These are phyloP conservation scores for Aspergillus diversus DNA, from an alignment of 495 filamentous ascomycete species.

Conservation along the genomic window DNA sequence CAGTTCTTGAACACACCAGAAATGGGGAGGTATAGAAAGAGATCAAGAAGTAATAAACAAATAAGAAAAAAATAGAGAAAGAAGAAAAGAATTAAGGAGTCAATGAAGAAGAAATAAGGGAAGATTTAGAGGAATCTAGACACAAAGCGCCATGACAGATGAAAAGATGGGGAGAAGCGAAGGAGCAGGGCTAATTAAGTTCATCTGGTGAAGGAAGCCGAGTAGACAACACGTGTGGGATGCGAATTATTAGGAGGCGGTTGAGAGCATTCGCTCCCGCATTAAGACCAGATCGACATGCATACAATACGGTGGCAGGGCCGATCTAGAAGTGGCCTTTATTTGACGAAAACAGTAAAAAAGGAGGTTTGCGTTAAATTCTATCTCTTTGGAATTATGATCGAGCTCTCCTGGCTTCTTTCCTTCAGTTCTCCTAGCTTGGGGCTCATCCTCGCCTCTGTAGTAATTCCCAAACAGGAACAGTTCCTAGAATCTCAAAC, in stretches of 20 bases:
- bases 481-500: no score
- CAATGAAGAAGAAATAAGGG: constrained; percentile 41
- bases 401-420: neutral
- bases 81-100: constrained; percentile 24
- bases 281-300: neutral
- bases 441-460: no score
- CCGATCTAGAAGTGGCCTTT: neutral
- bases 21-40: constrained; percentile 13
- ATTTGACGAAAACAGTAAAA: neutral
- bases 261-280: constrained; percentile 1
- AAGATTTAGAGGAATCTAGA: constrained; percentile 2
- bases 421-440: neutral
- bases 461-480: no score
- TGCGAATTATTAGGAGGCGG: constrained; percentile 2
- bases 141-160: constrained; percentile 43
- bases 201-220: constrained; percentile 36
- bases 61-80: constrained; percentile 17
- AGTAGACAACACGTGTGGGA: constrained; percentile 19
- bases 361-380: neutral
- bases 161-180: constrained; percentile 30
- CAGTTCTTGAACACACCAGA: constrained; percentile 22
- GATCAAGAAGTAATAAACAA: neutral
- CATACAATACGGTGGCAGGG: constrained; percentile 2
- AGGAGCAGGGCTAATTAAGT: constrained; percentile 40
- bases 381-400: neutral